A percentile compares a stretch with the other conserved stretches of the same genome.
These are phyloP conservation scores for Cetraspora pellucida DNA, from an alignment of 192 early-diverging fungal genomes.

Conservation along the genomic window DNA sequence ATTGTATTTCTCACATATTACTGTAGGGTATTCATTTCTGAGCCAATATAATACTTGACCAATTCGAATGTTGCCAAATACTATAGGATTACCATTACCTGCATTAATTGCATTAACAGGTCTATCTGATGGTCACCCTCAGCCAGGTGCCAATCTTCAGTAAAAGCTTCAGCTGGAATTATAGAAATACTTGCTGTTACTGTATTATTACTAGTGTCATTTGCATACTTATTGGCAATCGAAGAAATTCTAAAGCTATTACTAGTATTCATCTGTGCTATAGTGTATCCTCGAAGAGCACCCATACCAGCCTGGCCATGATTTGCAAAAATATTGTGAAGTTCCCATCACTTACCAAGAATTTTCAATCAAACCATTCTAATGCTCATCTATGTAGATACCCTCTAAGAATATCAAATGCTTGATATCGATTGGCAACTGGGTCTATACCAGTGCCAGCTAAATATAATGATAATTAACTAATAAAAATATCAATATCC, in stretches of 20 bases:
- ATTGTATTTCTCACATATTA: too few species aligned
- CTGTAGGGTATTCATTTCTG: too few species aligned
- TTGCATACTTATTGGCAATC: neutral
- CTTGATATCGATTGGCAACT: neutral
- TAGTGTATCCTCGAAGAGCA: neutral
- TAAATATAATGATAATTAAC: too few species aligned
- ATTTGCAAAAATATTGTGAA: too few species aligned
- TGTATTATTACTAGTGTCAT: neutral
- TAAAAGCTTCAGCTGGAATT: constrained; percentile 5
- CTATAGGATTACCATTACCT: constrained; percentile 8
- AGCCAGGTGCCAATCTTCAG: too few species aligned
- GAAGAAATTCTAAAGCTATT: constrained; percentile 2
- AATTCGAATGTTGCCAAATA: neutral
- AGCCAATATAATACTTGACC: too few species aligned
- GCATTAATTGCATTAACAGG: constrained; percentile 2
- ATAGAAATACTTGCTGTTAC: neutral
- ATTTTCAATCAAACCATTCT: constrained; percentile 8
- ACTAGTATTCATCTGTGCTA: neutral
- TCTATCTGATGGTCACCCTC: neutral
- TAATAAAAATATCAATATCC: too few species aligned
- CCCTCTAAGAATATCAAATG: neutral
- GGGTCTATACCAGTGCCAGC: neutral
- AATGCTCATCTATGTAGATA: neutral
- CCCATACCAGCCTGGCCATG: neutral
- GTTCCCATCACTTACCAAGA: constrained; percentile 1